Evolutionary conservation across 768 basidiomycete species (phyloP), one percentile per base, ranked within the genome.

Genomic region (Harrya chromipes): DNA sequence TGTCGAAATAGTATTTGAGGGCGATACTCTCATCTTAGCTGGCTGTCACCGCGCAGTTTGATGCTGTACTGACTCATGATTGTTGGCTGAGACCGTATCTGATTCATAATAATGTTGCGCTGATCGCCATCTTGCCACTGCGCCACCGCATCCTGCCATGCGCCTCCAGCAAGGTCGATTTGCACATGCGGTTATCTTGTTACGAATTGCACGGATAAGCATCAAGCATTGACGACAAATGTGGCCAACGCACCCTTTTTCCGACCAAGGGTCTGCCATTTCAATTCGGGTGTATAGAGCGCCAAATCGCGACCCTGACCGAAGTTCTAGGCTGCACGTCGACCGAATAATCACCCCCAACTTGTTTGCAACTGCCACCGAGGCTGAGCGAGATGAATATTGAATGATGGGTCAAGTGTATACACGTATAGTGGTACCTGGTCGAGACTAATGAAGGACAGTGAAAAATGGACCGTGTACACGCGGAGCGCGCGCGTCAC

Each of bases 401-500:
- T 47, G 46, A 47, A 41, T 50, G 53, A 53, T 50, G 57, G 42
- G 40, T 52, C 52, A 49, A 39, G 50, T 54, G 55, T 57, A 52
- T 58, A 62, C 54, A 61, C 41, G 55, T 48, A 52, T 51, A 52
- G 40, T 62, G 38, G 54, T 68, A 57, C 62, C 58, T 57, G 49
- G 40, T 55, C 37, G 49, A 52, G 37, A 62, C 55, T 53, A 69
- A 60, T 39, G 55, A 66, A 54, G 66, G 65, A 67, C 50, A 40
- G 53, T 51, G 62, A 55, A 55, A 57, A 55, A 57, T 46, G 50
- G 45, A 62, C 53, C 48, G 43, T 56, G 54, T 29, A 58, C 39
- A 46, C 47, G 58, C 47, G 20, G 46, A 42, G 35, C n/a, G n/a
- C n/a, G 29, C 33, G 29, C 33, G 29, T 46, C 31, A 57, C 45